Conservation (phyloP, 192 early-diverging fungal species). For the Coemansia sp. region DNA sequence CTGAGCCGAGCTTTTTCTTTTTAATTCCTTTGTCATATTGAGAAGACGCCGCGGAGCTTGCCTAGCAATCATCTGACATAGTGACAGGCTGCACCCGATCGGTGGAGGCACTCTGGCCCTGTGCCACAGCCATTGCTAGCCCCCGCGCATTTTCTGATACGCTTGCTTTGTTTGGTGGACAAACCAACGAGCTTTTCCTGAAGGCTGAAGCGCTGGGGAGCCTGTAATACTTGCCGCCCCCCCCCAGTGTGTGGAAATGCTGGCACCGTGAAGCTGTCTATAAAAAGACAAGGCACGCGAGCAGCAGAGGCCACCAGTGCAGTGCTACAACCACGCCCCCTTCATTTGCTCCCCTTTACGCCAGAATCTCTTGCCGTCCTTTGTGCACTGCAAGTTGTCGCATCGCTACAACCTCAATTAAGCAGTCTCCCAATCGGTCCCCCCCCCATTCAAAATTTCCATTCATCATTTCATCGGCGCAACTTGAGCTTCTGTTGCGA, state of each 20-base stretch:
- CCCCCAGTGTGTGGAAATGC: neutral
- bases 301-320: no score
- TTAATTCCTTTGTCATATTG: neutral
- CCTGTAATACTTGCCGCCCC: neutral
- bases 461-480: constrained; percentile 6
- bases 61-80: neutral
- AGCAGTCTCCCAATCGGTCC: neutral
- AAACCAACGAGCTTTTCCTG: neutral
- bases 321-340: neutral
- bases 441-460: neutral
- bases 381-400: neutral
- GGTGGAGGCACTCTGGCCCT: neutral
- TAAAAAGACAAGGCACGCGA: neutral
- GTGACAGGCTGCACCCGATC: neutral
- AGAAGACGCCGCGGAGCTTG: neutral
- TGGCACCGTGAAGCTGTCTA: neutral
- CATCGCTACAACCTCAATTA: neutral
- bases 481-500: neutral
- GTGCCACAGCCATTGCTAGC: neutral
- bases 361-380: neutral
- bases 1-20: neutral
- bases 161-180: constrained; percentile 6
- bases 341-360: neutral
- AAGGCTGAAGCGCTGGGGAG: neutral
- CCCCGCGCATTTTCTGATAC: neutral